These are phyloP conservation scores for Lunasporangiospora selenospora DNA, from an alignment of 192 early-diverging fungal genomes.

Conservation along the genomic window DNA sequence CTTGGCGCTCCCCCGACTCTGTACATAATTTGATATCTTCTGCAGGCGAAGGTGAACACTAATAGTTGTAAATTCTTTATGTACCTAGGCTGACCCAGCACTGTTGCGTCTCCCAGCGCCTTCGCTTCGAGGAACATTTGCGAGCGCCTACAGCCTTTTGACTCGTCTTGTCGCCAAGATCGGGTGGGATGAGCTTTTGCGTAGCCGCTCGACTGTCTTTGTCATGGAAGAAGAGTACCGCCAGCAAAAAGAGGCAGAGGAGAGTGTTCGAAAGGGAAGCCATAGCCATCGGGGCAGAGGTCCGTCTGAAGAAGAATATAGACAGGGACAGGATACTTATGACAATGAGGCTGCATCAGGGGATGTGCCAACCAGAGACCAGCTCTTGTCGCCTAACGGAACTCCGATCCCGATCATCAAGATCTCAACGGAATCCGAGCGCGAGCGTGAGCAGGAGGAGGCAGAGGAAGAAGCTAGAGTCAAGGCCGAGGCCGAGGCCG, in stretches of 20 bases:
- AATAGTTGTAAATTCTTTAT: too few relatives aligned
- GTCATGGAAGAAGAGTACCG: slow-evolving; percentile 99
- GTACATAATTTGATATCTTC: too few relatives aligned
- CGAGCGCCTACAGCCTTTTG: slow-evolving; percentile 85
- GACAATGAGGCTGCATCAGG: slow-evolving; percentile 2
- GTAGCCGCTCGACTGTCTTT: slow-evolving; percentile 87
- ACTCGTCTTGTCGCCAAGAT: slow-evolving; percentile 80
- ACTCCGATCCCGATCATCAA: slow-evolving; percentile 47
- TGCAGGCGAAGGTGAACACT: too few relatives aligned
- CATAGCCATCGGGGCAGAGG: slow-evolving; percentile 4
- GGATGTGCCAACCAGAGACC: slow-evolving; percentile 28
- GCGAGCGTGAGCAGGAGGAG: slow-evolving; percentile 42
- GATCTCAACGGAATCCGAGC: slow-evolving; percentile 44
- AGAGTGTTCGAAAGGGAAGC: slow-evolving; percentile 63
- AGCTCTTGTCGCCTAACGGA: slow-evolving; percentile 35
- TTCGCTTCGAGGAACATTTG: slow-evolving; percentile 93
- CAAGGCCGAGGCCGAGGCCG: slow-evolving; percentile 16
- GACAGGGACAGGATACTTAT: slow-evolving; percentile 2
- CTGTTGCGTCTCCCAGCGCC: slow-evolving; percentile 87
- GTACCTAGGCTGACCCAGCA: slow-evolving; percentile 60
- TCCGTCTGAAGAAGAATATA: neutral
- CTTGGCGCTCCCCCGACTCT: too few relatives aligned
- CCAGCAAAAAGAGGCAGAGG: slow-evolving; percentile 74
- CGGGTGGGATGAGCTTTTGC: slow-evolving; percentile 97
- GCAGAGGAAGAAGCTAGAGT: slow-evolving; percentile 23